phyloP scores from a whole-genome alignment of 495 filamentous ascomycete genomes.

The Talaromyces proteolyticus region DNA sequence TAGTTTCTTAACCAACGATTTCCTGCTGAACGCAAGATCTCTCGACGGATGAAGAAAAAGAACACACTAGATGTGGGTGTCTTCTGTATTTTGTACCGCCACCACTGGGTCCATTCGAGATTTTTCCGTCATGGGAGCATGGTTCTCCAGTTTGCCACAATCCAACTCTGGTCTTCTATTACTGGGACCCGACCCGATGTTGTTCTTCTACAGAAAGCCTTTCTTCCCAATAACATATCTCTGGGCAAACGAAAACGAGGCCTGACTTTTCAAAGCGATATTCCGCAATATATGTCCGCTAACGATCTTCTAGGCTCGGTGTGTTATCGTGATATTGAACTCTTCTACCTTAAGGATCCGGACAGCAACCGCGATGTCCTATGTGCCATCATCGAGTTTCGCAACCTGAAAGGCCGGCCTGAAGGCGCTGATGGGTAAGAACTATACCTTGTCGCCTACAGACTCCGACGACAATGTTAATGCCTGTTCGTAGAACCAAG shows the following conservation, averaged over 20 bases:
- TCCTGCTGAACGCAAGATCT: constrained; percentile 10
- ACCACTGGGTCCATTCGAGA: constrained; percentile 23
- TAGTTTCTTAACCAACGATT: constrained; percentile 13
- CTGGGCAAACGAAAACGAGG: constrained; percentile 4
- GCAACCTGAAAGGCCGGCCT: constrained; percentile 5
- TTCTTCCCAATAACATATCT: constrained; percentile 8
- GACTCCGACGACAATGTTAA: background rate
- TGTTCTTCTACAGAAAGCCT: constrained; percentile 18
- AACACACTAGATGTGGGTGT: constrained; percentile 19
- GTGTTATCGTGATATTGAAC: constrained; percentile 3
- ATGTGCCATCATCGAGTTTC: constrained; percentile 2
- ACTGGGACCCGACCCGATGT: constrained; percentile 20
- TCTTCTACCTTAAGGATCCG: constrained; percentile 3
- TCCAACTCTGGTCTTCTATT: constrained; percentile 25
- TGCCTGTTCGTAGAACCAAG: constrained; percentile 15
- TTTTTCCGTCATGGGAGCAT: constrained; percentile 24
- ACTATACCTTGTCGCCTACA: background rate
- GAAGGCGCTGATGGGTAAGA: background rate
- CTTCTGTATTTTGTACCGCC: constrained; percentile 16
- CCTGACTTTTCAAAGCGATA: constrained; percentile 1
- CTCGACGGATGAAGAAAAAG: constrained; percentile 14
- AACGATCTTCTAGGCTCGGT: constrained; percentile 2
- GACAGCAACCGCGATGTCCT: background rate
- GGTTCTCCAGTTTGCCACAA: constrained; percentile 19
- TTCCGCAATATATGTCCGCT: background rate